Evolutionary conservation across 176 grass and related monocot species (phyloP).

Genomic region (Aechmea fasciata): DNA sequence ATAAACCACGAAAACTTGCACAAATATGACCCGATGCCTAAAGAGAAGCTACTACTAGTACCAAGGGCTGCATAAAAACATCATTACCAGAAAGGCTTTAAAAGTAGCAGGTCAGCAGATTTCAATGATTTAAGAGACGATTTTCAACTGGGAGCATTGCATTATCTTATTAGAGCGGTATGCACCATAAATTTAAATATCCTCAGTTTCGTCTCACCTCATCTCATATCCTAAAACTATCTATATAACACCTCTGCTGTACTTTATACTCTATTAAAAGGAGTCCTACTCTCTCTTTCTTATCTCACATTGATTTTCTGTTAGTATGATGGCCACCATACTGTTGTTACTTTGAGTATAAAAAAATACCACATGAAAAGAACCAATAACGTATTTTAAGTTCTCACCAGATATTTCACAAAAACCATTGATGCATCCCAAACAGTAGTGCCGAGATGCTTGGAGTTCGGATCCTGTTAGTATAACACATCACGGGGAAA

Average conservation of each 20-base stretch:
- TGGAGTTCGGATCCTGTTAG: conserved; percentile 84
- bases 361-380: neutral
- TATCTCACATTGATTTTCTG: neutral
- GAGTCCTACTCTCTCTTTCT: neutral
- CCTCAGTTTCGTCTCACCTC: no score
- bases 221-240: neutral
- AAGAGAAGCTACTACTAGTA: neutral
- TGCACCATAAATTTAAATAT: no score
- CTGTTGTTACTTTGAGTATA: neutral
- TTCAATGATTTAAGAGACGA: no score
- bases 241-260: neutral
- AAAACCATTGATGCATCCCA: conserved; percentile 99
- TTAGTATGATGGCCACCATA: neutral
- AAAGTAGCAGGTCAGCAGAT: neutral
- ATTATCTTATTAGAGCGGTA: no score
- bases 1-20: neutral
- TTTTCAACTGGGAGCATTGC: no score
- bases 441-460: conserved; percentile 83
- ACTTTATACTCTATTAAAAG: neutral
- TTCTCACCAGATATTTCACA: conserved; percentile 79
- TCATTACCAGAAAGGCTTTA: neutral
- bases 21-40: neutral
- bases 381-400: neutral
- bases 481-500: neutral
- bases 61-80: neutral